Base-by-base conservation (phyloP, 2,329 filamentous ascomycete species). In the Venturia pyrina region DNA sequence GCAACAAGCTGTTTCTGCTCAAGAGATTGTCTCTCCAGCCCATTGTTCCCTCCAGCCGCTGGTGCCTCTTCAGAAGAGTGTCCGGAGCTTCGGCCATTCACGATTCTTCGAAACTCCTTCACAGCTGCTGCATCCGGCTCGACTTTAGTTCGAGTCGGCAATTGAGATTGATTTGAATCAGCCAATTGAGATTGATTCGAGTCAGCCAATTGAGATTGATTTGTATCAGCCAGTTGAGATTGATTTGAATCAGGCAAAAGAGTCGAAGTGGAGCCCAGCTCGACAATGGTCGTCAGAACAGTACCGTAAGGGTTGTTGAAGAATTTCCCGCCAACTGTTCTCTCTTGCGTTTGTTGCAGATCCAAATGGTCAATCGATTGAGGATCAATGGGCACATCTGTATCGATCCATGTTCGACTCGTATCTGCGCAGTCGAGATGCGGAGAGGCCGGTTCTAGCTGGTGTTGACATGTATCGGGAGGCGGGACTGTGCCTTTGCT, bases 301-400 rank as follows among this genome's bases (percentile, higher is more conserved):
- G 37, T 62, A 3, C 60, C 60, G n/a, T 44, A 62, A 8, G 60
- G 53, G 32, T 59, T 59, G 32, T 59, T 59, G 53, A 21, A 59
- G 53, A 37, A 62, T 28, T n/a, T 40, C 15, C 21, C 43, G n/a
- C 60, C 60, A 43, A 1, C 19, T 13, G 21, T 28, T 21, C 3
- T 44, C 40, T 62, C 24, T 43, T 46, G 43, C 19, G 24, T 28
- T 24, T 19, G 37, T 7, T 46, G 24, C 19, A 13, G 19, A 17
- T 62, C 19, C 11, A 24, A 3, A 1, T 7, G 34, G 34, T 37
- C 10, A 15, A 3, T 5, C 28, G 48, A 28, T 50, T 11, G 48
- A 50, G 48, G 21, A 50, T 50, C 10, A 24, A 28, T 43, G 40
- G 13, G 1, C n/a, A 21, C 21, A 21, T 50, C 48, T 24, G 48